Conservation (phyloP, 1,139 yeast species). For the Pichia sp. region DNA sequence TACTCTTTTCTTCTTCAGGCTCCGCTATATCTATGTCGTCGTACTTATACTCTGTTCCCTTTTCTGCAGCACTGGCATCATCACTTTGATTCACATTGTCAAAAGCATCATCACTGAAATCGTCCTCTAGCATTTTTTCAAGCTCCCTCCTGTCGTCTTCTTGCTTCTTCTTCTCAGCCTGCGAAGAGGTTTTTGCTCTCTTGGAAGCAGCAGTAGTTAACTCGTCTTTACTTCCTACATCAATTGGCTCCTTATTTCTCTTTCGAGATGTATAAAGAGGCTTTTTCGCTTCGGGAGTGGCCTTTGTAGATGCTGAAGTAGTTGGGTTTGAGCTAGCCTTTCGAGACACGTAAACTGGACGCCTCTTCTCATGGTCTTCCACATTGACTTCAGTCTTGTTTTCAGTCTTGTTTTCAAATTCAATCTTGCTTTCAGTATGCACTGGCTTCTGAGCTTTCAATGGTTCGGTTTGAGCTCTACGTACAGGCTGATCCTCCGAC, state of each 20-base stretch:
- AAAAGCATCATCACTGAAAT: constrained; percentile 17
- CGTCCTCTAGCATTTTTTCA: constrained; percentile 23
- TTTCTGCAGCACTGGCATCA: not conserved
- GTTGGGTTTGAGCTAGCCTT: constrained; percentile 13
- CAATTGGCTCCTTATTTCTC: constrained; percentile 14
- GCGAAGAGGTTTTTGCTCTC: constrained; percentile 13
- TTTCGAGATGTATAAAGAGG: constrained; percentile 13
- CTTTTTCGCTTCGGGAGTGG: constrained; percentile 4
- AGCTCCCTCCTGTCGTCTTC: constrained; percentile 18
- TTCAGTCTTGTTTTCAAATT: no score
- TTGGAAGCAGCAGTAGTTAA: not conserved
- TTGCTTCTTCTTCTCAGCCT: constrained; percentile 11
- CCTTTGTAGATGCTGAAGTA: constrained; percentile 5
- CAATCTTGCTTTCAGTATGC: not conserved
- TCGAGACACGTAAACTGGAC: constrained; percentile 12
- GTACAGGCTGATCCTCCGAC: not conserved
- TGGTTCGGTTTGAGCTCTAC: not conserved
- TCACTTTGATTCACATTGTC: constrained; percentile 3
- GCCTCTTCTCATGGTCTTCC: not conserved
- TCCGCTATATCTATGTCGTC: constrained; percentile 16
- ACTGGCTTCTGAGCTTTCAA: constrained; percentile 1
- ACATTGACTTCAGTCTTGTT: no score
- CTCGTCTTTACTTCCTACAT: not conserved
- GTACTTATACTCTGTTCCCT: constrained; percentile 5
- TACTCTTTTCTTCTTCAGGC: not conserved